These are phyloP conservation scores for Ilyonectria mors-panacis DNA, from an alignment of 2,329 filamentous ascomycete genomes.

Conservation along the genomic window DNA sequence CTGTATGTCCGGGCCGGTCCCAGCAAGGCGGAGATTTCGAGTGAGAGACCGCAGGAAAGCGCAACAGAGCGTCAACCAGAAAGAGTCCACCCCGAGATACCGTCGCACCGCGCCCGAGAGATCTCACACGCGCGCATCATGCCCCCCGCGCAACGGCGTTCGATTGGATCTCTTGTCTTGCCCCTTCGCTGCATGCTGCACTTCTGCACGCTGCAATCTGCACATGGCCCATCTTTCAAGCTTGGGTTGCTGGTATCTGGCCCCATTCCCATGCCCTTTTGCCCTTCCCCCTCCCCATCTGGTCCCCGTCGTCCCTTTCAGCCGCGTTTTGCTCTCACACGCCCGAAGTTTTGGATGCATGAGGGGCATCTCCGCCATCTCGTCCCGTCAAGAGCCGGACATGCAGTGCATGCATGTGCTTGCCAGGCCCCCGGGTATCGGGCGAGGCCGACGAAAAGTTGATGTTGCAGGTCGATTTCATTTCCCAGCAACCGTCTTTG, in stretches of 20 bases:
- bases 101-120: constrained; percentile 23
- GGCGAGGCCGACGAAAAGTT: constrained; percentile 20
- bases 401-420: constrained; percentile 17
- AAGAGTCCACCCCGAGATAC: constrained; percentile 18
- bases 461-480: constrained; percentile 1
- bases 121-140: constrained; percentile 30
- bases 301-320: constrained; percentile 14
- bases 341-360: constrained; percentile 26
- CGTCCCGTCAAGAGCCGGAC: constrained; percentile 33
- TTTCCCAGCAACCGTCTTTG: neutral
- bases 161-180: constrained; percentile 41
- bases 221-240: constrained; percentile 26
- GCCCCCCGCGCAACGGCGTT: constrained; percentile 31
- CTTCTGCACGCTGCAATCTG: constrained; percentile 28
- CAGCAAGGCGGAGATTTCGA: constrained; percentile 30
- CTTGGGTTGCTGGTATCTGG: constrained; percentile 2
- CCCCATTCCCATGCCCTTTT: constrained; percentile 13
- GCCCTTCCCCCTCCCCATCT: neutral
- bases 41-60: constrained; percentile 18
- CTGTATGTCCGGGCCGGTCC: constrained; percentile 48
- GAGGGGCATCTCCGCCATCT: constrained; percentile 5
- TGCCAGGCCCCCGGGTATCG: constrained; percentile 34
- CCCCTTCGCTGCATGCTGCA: constrained; percentile 17
- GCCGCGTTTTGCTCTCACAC: constrained; percentile 13
- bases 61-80: constrained; percentile 13